A percentile compares a stretch with the other conserved stretches of the same genome.
phyloP scores from a whole-genome alignment of 2,329 filamentous ascomycete species.

The Epichloe scottii region DNA sequence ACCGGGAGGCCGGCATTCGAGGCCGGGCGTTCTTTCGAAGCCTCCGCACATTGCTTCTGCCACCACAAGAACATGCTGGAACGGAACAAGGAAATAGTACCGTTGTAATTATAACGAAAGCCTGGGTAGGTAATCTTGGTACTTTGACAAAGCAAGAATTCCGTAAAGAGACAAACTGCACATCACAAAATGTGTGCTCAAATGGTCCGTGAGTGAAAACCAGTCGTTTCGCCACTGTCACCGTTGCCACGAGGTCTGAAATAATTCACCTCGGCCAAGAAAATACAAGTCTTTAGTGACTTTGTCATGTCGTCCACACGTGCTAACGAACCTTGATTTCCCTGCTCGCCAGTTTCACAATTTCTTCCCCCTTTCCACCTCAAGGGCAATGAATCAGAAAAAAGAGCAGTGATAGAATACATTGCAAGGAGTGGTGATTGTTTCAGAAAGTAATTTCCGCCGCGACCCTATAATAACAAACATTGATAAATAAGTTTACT shows the following conservation, averaged over 20 bases:
- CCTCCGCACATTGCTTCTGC: too few species aligned
- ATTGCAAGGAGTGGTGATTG: conserved; percentile 3
- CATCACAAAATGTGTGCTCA: conserved; percentile 4
- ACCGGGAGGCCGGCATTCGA: conserved; percentile 12
- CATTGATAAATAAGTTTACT: neutral
- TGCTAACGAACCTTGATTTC: conserved; percentile 11
- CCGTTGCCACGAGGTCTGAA: conserved; percentile 2
- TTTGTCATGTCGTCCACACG: conserved; percentile 19
- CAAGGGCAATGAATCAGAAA: neutral
- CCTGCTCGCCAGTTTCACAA: neutral
- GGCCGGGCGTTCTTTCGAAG: too few species aligned
- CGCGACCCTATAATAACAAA: neutral
- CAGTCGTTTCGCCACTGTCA: neutral
- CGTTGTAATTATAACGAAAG: neutral
- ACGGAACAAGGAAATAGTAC: neutral
- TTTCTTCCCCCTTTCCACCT: neutral
- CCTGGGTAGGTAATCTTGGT: neutral
- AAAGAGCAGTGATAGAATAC: conserved; percentile 3
- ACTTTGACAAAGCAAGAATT: neutral
- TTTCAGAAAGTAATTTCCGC: neutral
- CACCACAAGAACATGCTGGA: too few species aligned
- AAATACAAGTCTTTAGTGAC: conserved; percentile 17
- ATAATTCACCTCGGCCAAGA: conserved; percentile 4
- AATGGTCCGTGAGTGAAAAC: neutral
- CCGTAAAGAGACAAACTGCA: neutral